Percentiles rank a stretch among this genome's conserved stretches.
Evolutionary conservation across 1,284 basidiomycete genomes (phyloP).

Genomic region (Papiliotrema nemorosa): DNA sequence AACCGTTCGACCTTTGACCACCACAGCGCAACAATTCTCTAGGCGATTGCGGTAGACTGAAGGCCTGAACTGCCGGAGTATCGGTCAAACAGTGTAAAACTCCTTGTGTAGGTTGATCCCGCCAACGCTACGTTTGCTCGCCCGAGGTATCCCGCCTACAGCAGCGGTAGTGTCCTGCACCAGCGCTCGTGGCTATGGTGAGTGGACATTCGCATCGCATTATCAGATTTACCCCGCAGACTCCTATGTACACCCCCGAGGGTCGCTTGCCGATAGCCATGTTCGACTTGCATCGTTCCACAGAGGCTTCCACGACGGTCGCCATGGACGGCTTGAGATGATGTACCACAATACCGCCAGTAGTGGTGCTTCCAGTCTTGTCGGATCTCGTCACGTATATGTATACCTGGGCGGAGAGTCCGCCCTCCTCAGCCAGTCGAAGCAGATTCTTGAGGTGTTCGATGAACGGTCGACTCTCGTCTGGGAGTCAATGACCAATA

Average conservation of each 20-base stretch:
- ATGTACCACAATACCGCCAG: neutral
- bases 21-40: too few relatives aligned
- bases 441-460: neutral
- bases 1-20: too few relatives aligned
- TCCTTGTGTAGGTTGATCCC: neutral
- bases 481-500: neutral
- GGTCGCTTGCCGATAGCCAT: neutral
- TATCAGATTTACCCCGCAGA: neutral
- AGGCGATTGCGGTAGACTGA: too few relatives aligned
- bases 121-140: neutral
- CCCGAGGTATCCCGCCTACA: neutral
- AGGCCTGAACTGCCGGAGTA: too few relatives aligned
- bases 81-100: too few relatives aligned
- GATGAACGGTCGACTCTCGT: neutral
- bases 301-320: neutral
- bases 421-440: neutral
- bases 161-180: neutral
- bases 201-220: neutral
- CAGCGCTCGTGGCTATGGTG: neutral
- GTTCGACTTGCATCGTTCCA: neutral
- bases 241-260: neutral
- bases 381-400: neutral
- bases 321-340: neutral
- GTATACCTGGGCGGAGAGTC: neutral
- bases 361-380: neutral